Evolutionary conservation across 257 asterid species (phyloP), one percentile per base, ranked within the genome.

Genomic region (Nyctanthes arbortristis): DNA sequence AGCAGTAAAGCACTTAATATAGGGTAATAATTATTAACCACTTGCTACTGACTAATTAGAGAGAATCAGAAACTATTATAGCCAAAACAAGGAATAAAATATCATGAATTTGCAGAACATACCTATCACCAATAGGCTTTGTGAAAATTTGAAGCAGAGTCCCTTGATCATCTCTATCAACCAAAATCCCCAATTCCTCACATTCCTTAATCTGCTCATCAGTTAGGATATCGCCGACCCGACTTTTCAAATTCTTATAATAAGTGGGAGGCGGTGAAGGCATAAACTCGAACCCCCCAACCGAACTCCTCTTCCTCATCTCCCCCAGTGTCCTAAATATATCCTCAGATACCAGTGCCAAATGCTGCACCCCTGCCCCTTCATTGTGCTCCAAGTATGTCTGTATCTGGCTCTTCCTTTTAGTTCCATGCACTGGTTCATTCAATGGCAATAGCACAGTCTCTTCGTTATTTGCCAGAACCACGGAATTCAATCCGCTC

Each of bases 121-220:
- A 93, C 98, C 97, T 90, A 69, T 93, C 99, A 30, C 99, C 99
- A 14, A 93, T 70, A 43, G 99, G 99, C 84, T 91, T 91, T 68
- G 97, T 93, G 82, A 93, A 93, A 24, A 93, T 93, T 86, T 93
- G 99, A 68, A 93, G 97, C 83, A 93, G 75, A 58, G 99, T 93
- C 52, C 97, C 99, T 66, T 93, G 96, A 74, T 91, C 99, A 84
- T 93, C 99, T 61, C 94, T 87, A 49, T 93, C 99, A 27, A 91
- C 96, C 88, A 93, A 78, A 67, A 93, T 91, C 74, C 96, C 97
- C 85, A 93, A 77, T 74, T 89, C 85, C 88, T 91, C 88, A 52
- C 99, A 91, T 75, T 85, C 96, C 81, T 78, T 81, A 65, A 93
- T 89, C 84, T 91, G 94, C 18, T 84, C 91, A 55, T 86, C 91